Base-by-base conservation (phyloP, 2,329 filamentous ascomycete species). In the Alternaria hordeiaustralica region DNA sequence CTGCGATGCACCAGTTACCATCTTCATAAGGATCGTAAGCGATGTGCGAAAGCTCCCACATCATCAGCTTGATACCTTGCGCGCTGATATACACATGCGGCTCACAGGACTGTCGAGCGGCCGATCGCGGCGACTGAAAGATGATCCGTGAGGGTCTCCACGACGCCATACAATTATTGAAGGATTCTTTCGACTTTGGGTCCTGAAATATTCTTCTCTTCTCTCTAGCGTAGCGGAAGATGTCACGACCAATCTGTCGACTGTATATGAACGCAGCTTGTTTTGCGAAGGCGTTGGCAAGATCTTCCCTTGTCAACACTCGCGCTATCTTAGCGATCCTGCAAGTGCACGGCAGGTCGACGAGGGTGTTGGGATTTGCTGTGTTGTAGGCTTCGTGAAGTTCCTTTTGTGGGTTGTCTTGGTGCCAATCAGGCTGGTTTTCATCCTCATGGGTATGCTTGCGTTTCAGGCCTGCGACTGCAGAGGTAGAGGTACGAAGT, bases 391-490 rank as follows among this genome's bases (percentile, higher is more conserved):
- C 20, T 7, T 23, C n/a, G 15, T 60, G 49, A 11, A 60, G 50
- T 20, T 36, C 18, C 21, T 23, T 33, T 9, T 60, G 58, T 18
- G 58, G 28, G 20, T 13, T 46, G 5, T 20, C n/a, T 20, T 53
- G 36, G n/a, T 53, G 26, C 54, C 54, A 61, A 1, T 53, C 46
- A 4, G 46, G 55, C 9, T 62, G 44, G 5, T 47, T 6, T 12
- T 55, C 33, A 18, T 58, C 30, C 6, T 58, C 55, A 1, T 58
- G 54, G 6, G 4, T 33, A 36, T 62, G 59, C n/a, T 62, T 62
- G 9, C 62, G 55, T 9, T 64, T 64, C 9, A 41, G 21, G 1
- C 49, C 25, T 0, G 28, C 21, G 11, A 58, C n/a, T n/a, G n/a
- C n/a, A n/a, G n/a, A n/a, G n/a, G n/a, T n/a, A n/a, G n/a, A n/a